phyloP scores from a whole-genome alignment of 352 stramenopile genomes.

The Globisporangium radiosum region DNA sequence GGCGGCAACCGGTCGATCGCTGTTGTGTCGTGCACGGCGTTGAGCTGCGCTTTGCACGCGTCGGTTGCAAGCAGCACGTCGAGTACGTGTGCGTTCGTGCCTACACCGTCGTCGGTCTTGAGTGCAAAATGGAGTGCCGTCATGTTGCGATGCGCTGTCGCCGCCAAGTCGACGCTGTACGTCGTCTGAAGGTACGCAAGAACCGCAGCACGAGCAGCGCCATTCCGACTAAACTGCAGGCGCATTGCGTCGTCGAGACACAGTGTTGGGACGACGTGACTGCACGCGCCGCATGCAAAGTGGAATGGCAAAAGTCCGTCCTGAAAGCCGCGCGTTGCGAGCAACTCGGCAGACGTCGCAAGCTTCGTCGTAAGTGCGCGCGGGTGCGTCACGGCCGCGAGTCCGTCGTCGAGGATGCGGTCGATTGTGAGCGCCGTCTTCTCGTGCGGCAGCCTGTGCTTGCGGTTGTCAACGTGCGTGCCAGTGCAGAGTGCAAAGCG shows the following conservation, averaged over 20 bases:
- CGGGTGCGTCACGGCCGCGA: conserved; percentile 26
- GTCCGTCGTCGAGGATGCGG: conserved; percentile 34
- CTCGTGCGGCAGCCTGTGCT: conserved; percentile 44
- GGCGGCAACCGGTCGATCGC: conserved; percentile 36
- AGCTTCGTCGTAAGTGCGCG: conserved; percentile 29
- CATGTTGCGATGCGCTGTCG: conserved; percentile 22
- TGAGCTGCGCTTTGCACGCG: conserved; percentile 13
- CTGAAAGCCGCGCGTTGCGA: conserved; percentile 19
- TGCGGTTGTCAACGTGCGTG: conserved; percentile 38
- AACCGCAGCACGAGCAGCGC: conserved; percentile 26
- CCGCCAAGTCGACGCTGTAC: conserved; percentile 28
- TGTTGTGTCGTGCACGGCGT: conserved; percentile 52
- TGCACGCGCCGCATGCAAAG: conserved; percentile 50
- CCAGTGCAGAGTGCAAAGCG: conserved; percentile 25
- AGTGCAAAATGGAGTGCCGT: conserved; percentile 37
- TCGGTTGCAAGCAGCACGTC: conserved; percentile 30
- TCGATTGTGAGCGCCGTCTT: conserved; percentile 58
- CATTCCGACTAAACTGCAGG: conserved; percentile 30
- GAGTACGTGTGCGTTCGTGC: conserved; percentile 42
- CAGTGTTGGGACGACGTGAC: conserved; percentile 24
- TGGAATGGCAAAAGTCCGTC: conserved; percentile 51
- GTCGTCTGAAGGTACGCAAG: conserved; percentile 27
- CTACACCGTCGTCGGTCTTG: conserved; percentile 37
- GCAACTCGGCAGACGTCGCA: conserved; percentile 24
- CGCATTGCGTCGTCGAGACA: conserved; percentile 50